phyloP scores from a whole-genome alignment of 176 grass and related monocot genomes.

The Lolium rigidum region DNA sequence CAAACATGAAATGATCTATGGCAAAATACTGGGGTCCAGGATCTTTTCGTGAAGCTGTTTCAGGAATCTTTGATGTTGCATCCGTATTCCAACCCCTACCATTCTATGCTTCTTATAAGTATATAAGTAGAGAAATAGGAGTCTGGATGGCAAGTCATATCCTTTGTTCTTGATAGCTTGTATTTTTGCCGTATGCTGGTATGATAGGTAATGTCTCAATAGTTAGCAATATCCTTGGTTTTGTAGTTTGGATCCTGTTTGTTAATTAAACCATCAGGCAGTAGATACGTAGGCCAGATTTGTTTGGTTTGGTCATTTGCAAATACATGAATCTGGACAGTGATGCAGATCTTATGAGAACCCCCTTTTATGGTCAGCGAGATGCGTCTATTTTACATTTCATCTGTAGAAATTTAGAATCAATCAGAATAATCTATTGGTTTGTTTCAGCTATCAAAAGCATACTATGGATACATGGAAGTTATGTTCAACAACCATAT shows the following conservation, averaged over 20 bases:
- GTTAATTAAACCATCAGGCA: conserved; percentile 6
- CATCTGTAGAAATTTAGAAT: not conserved
- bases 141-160: conserved; percentile 15
- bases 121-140: conserved; percentile 2
- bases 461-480: conserved; percentile 94
- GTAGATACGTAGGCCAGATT: conserved; percentile 1
- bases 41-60: not conserved
- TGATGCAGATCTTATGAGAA: conserved; percentile 14
- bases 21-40: not conserved
- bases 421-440: conserved; percentile 24
- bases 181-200: conserved; percentile 13
- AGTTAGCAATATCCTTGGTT: conserved; percentile 20
- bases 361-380: conserved; percentile 21
- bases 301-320: conserved; percentile 13
- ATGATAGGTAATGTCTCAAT: not conserved
- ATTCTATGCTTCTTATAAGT: not conserved
- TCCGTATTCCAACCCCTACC: not conserved
- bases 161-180: not conserved
- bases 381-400: conserved; percentile 29
- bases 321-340: conserved; percentile 14
- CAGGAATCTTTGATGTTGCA: not conserved
- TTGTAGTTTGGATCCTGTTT: conserved; percentile 11
- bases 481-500: conserved; percentile 97
- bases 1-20: not conserved
- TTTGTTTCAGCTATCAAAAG: conserved; percentile 91